Evolutionary conservation across 176 grass and related monocot genomes (phyloP).

Genomic region (Tillandsia fasciculata): DNA sequence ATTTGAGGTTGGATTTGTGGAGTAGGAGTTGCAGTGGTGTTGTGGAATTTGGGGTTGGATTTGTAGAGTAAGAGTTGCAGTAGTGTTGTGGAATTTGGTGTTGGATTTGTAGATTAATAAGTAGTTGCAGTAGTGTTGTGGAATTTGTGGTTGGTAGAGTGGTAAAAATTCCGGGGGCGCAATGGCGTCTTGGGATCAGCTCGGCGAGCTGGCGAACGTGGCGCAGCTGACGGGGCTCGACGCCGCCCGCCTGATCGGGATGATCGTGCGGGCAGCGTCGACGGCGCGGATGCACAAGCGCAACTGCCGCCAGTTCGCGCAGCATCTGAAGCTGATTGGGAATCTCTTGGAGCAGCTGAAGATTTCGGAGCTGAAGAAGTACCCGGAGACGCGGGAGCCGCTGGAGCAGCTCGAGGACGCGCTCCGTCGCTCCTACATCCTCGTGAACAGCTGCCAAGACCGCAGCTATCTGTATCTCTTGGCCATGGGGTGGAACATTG

Average conservation of each 20-base stretch:
- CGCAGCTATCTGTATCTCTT: slow-evolving; percentile 79
- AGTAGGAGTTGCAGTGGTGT: too few species aligned
- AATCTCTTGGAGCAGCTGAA: slow-evolving; percentile 62
- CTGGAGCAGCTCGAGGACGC: slow-evolving; percentile 84
- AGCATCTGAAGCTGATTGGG: slow-evolving; percentile 70
- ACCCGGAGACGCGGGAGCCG: slow-evolving; percentile 92
- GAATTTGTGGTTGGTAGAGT: not conserved
- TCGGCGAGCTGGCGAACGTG: slow-evolving; percentile 44
- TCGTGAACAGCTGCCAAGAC: slow-evolving; percentile 69
- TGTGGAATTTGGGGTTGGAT: too few species aligned
- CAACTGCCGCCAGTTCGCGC: slow-evolving; percentile 74
- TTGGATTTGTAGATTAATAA: too few species aligned
- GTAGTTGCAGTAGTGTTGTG: not conserved
- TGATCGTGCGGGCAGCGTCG: slow-evolving; percentile 57
- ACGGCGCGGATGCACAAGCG: slow-evolving; percentile 78
- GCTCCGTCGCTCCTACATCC: slow-evolving; percentile 43
- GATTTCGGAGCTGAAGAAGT: slow-evolving; percentile 76
- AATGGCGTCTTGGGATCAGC: slow-evolving; percentile 51
- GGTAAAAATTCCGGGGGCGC: not conserved
- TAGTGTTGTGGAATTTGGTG: too few species aligned
- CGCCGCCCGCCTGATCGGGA: slow-evolving; percentile 48
- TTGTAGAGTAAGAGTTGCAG: too few species aligned
- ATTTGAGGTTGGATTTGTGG: too few species aligned
- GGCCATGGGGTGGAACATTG: slow-evolving; percentile 88
- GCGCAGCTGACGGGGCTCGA: slow-evolving; percentile 75